phyloP scores from a whole-genome alignment of 169 alveolate species.

The Cryptosporidium xiaoi region DNA sequence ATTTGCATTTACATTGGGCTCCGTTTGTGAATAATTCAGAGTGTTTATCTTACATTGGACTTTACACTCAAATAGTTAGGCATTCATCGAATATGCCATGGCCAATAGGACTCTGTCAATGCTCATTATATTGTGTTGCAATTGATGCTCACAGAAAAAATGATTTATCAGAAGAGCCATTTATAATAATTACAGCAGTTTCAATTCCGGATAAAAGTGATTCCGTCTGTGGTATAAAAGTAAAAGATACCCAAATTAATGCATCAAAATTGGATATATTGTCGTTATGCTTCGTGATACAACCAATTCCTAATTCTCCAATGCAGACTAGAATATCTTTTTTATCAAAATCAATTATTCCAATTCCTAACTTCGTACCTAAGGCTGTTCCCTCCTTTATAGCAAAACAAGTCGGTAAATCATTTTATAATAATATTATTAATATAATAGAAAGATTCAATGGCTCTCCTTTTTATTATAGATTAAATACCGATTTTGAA shows the following conservation, averaged over 20 bases:
- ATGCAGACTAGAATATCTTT: constrained; percentile 67
- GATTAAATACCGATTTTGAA: constrained; percentile 29
- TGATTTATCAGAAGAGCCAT: constrained; percentile 29
- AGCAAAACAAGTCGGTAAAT: constrained; percentile 63
- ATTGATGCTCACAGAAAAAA: constrained; percentile 26
- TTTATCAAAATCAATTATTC: constrained; percentile 53
- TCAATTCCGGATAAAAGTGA: constrained; percentile 69
- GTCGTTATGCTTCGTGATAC: constrained; percentile 64
- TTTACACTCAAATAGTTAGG: constrained; percentile 61
- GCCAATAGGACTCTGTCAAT: constrained; percentile 72
- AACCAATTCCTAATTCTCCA: constrained; percentile 25
- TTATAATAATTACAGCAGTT: constrained; percentile 60
- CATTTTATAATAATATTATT: constrained; percentile 43
- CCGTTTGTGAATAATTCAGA: constrained; percentile 71
- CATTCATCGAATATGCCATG: constrained; percentile 67
- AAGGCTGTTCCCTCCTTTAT: constrained; percentile 71
- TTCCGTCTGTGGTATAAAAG: constrained; percentile 68
- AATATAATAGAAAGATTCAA: constrained; percentile 40
- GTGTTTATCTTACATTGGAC: constrained; percentile 67
- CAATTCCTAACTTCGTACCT: constrained; percentile 56
- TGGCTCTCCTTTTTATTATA: constrained; percentile 49
- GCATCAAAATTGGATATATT: constrained; percentile 65
- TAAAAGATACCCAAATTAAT: constrained; percentile 38
- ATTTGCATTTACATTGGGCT: constrained; percentile 65
- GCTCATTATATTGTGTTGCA: constrained; percentile 71